Base-by-base conservation (phyloP, 306 rosid species). In the Cicer bijugum region DNA sequence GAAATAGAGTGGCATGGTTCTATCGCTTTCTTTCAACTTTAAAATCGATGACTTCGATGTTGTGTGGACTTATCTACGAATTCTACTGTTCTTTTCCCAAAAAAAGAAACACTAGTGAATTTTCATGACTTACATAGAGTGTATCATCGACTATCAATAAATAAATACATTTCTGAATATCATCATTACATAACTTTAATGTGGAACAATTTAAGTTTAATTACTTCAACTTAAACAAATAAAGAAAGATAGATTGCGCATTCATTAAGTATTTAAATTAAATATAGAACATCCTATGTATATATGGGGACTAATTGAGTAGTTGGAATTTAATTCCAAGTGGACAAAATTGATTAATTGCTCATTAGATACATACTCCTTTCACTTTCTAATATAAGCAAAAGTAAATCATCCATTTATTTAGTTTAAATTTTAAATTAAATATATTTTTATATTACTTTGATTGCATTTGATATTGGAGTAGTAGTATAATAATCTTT, bases 31-130 rank as follows among this genome's bases (percentile, higher is more conserved):
- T 64, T 56, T 9, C 2, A 38, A 43, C 74, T 78, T 78, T 71
- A 72, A 78, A 72, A 63, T 78, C 74, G 78, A 78, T 78, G 73
- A 78, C 74, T 79, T 72, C 78, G 19, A 71, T 79, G 68, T 52
- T 72, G 0, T 62, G 63, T 70, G 77, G 67, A 71, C 44, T 72
- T 43, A 3, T 72, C 51, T 63, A 71, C 38, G 33, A 15, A 44
- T 78, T 61, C 72, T 50, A 68, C 19, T 46, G 2, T 67, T 45
- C 10, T 78, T 69, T 78, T 51, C 71, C 72, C 52, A 2, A 15
- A 70, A 57, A 40, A 61, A 40, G 58, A 40, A 51, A 14, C 33
- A 52, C 52, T 15, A 11, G 4, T 38, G 45, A 70, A 52, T 53
- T 43, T 48, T 15, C 47, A n/a, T 33, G 8, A 23, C 3, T n/a